Evolutionary conservation across 371 early-diverging fungal genomes (phyloP), one percentile per base, ranked within the genome.

Genomic region (Lichtheimia ramosa): DNA sequence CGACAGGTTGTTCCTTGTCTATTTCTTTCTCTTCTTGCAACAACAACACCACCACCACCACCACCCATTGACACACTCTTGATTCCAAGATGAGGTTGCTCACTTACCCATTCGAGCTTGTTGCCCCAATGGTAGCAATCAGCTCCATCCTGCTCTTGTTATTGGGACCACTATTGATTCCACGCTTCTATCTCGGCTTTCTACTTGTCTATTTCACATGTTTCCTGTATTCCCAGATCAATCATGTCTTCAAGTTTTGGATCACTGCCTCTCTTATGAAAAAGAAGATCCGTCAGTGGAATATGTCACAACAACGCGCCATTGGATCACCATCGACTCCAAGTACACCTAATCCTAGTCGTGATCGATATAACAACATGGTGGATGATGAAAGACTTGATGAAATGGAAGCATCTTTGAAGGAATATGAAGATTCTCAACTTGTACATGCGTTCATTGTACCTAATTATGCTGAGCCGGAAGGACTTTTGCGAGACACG

Each of bases 391-490:
- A 69, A 24, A 58, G 63, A 43, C 51, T 75, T 7, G 71, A 68
- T 25, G 75, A 77, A n/a, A 74, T 82, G 74, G 82, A 82, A 62
- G 69, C 71, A 1, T 64, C 68, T 8, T 27, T 55, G 5, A 55
- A 69, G 8, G 64, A 59, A 13, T 73, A 73, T 54, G 57, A 77
- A 34, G 66, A 66, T 20, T 54, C 71, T 13, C 43, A 50, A 21
- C 57, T 56, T 10, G 57, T 71, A 46, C 84, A 88, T 57, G 77
- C 83, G 28, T 77, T 88, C 65, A 73, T 88, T 54, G 68, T 88
- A 18, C 88, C 88, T 10, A 84, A 88, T 53, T 88, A 88, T 66
- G 63, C 77, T 54, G 88, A 79, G 54, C 80, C 80, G 13, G 80
- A 79, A 51, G 71, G 65, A 16, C 54, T 79, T 27, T 63, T 79